A percentile compares a stretch with the other conserved stretches of the same genome.
These are phyloP conservation scores for Agmasoma carcini DNA, from an alignment of 371 early-diverging fungal genomes.

Conservation along the genomic window DNA sequence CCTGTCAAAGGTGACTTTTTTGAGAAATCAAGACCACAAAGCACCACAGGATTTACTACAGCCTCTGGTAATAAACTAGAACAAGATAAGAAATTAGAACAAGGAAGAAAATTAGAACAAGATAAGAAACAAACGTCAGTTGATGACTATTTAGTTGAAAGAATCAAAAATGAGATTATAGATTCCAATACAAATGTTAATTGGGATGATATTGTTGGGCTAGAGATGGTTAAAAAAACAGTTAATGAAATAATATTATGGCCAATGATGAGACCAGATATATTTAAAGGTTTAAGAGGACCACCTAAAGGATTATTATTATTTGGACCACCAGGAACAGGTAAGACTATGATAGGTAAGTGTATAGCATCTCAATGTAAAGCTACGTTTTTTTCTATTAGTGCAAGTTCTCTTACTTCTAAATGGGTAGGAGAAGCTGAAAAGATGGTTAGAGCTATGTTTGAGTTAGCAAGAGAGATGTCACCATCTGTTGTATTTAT, in stretches of 20 bases:
- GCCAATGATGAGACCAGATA: slow-evolving; percentile 70
- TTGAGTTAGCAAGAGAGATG: slow-evolving; percentile 67
- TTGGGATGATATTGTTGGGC: slow-evolving; percentile 76
- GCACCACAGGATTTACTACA: slow-evolving; percentile 16
- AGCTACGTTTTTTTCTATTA: slow-evolving; percentile 75
- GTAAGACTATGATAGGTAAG: slow-evolving; percentile 75
- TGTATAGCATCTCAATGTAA: slow-evolving; percentile 74
- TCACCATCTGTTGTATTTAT: slow-evolving; percentile 76
- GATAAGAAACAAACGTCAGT: slow-evolving; percentile 16
- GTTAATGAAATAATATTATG: slow-evolving; percentile 64
- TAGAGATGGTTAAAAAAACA: slow-evolving; percentile 65
- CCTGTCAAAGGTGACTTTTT: slow-evolving; percentile 15
- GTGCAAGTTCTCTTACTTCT: slow-evolving; percentile 68
- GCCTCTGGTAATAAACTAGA: slow-evolving; percentile 10
- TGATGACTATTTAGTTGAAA: slow-evolving; percentile 36
- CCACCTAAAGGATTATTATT: slow-evolving; percentile 65
- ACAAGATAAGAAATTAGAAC: slow-evolving; percentile 2
- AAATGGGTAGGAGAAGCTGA: slow-evolving; percentile 91
- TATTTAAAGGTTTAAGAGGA: slow-evolving; percentile 65
- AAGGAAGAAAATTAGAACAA: not conserved
- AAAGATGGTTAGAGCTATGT: slow-evolving; percentile 76
- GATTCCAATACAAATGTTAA: slow-evolving; percentile 19
- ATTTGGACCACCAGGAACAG: slow-evolving; percentile 61
- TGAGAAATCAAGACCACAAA: not conserved
- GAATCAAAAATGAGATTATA: slow-evolving; percentile 45